A percentile compares a stretch with the other conserved stretches of the same genome.
Conservation (phyloP, 495 filamentous ascomycete species). For the Aspergillus saccharolyticus region DNA sequence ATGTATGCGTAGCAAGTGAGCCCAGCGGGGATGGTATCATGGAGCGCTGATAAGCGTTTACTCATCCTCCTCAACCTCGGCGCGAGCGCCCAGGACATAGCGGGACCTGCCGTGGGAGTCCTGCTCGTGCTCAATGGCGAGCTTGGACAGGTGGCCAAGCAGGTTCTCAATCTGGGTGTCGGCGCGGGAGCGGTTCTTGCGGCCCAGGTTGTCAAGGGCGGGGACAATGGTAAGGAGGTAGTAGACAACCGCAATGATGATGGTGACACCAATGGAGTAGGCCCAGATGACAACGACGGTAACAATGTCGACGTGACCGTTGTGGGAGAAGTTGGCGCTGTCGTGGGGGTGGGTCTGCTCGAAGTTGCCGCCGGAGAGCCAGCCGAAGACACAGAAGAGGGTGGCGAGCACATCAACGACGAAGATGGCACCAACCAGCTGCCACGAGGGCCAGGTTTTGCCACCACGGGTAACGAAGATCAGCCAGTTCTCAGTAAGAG, state of each 20-base stretch:
- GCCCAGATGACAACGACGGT: slow-evolving; percentile 75
- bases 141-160: slow-evolving; percentile 67
- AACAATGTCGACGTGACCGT: slow-evolving; percentile 66
- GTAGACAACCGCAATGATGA: slow-evolving; percentile 76
- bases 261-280: slow-evolving; percentile 71
- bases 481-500: slow-evolving; percentile 73
- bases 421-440: slow-evolving; percentile 66
- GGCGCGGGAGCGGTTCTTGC: slow-evolving; percentile 66
- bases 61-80: slow-evolving; percentile 64
- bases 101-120: slow-evolving; percentile 51
- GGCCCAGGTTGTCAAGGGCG: slow-evolving; percentile 70
- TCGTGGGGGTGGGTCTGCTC: slow-evolving; percentile 41
- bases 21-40: slow-evolving; percentile 27
- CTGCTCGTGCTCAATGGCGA: slow-evolving; percentile 66
- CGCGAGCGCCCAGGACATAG: slow-evolving; percentile 57
- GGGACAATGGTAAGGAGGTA: slow-evolving; percentile 64
- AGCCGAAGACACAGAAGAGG: slow-evolving; percentile 70
- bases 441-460: slow-evolving; percentile 67
- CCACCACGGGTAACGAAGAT: slow-evolving; percentile 75
- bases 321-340: slow-evolving; percentile 44
- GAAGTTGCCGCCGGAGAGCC: slow-evolving; percentile 52
- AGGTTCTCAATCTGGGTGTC: slow-evolving; percentile 82
- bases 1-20: slow-evolving; percentile 29
- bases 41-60: slow-evolving; percentile 33
- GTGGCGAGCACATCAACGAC: slow-evolving; percentile 65